Evolutionary conservation across 2,329 filamentous ascomycete genomes (phyloP), one percentile per base, ranked within the genome.

Genomic region (Cladophialophora yegresii): DNA sequence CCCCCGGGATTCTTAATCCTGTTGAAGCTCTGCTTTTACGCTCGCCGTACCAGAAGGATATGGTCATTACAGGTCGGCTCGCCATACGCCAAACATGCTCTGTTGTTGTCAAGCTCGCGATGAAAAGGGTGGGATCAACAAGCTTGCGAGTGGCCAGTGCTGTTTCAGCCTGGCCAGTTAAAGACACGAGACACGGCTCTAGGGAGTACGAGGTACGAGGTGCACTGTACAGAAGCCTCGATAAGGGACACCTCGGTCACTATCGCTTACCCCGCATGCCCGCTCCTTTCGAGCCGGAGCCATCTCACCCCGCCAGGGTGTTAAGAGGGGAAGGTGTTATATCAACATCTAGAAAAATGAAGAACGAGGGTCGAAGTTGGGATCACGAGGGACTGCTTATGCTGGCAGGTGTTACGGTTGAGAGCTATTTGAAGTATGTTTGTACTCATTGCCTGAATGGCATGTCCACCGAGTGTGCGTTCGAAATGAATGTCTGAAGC

Each of bases 401-500:
- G 36, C 36, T n/a, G 16, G 8, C 5, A n/a, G 36, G 8, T 43
- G 16, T 32, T n/a, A 16, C 51, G 23, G 10, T 16, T n/a, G 51
- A 32, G 12, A 54, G 23, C 22, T 33, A 28, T 4, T 20, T 50
- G 12, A 26, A 26, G 47, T 28, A 28, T 54, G 16, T 54, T 20
- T 54, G 26, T 32, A 59, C 40, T 36, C 33, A 16, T 36, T 26
- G 54, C 30, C 22, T n/a, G 20, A 43, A 7, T 16, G n/a, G 36
- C 16, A 20, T n/a, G 32, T 9, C 23, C 28, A 30, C 23, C 20
- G 6, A 20, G 20, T 12, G 23, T 47, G 16, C 47, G 3, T 51
- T 32, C 3, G 26, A 26, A 61, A 58, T 33, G 51, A 61, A 30
- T 54, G 62, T 57, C 26, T 55, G 33, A 54, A 36, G 8, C 50